Evolutionary conservation across 139 green algal genomes (phyloP), one percentile per base, ranked within the genome.

Genomic region (Tetraselmis chui): DNA sequence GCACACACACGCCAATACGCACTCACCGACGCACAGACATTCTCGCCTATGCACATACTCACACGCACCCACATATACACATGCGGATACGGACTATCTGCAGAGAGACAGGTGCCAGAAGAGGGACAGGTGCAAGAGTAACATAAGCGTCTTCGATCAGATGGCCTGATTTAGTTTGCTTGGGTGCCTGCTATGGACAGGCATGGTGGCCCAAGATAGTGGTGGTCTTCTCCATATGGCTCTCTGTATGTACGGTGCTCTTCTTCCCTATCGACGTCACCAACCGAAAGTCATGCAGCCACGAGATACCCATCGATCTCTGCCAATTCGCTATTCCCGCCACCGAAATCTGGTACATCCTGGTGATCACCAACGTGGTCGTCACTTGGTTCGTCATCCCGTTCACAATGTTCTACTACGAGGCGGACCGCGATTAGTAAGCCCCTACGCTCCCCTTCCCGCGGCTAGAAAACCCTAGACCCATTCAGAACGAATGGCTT

Each of bases 401-500:
- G 23, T 98, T 99, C 89, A 92, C 93, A 25, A 86, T 98, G 28
- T 99, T 99, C 85, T 98, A 95, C 88, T 99, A 99, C 79, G 96
- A 99, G 87, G 92, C 89, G 0, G 96, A 98, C 87, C 91, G 85
- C 31, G 96, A 99, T 11, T 90, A 90, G 92, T 97, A 76, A 79
- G 88, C 30, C 30, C 23, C 58, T 24, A 27, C 30, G 5, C 58
- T 77, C 45, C 45, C 45, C 45, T 18, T 18, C 45, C 45, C 45
- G 11, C 45, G 11, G 11, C 45, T 18, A n/a, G n/a, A n/a, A n/a
- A n/a, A n/a, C n/a, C n/a, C n/a, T n/a, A n/a, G n/a, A n/a, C n/a
- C n/a, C n/a, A n/a, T n/a, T n/a, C n/a, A n/a, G n/a, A n/a, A n/a
- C n/a, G n/a, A n/a, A n/a, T n/a, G n/a, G n/a, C n/a, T n/a, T n/a